Conservation (phyloP, 2,329 filamentous ascomycete species). For the Geosmithia putterillii region DNA sequence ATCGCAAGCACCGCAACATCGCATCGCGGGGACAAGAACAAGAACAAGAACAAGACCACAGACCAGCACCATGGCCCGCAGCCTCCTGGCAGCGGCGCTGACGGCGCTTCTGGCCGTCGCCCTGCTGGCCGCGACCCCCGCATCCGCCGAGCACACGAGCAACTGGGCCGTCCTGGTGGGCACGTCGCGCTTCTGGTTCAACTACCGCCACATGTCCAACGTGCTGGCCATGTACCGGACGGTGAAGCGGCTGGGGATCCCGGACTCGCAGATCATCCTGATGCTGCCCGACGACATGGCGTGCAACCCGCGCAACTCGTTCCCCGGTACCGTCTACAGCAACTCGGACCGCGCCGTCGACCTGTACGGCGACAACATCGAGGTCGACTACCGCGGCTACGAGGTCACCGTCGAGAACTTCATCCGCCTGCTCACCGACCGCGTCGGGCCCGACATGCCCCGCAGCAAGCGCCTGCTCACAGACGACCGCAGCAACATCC, state of each 20-base stretch:
- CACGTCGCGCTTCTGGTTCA: conserved; percentile 99
- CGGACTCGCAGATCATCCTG: conserved; percentile 96
- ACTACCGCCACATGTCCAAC: conserved; percentile 96
- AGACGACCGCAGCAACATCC: conserved; percentile 89
- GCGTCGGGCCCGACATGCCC: conserved; percentile 88
- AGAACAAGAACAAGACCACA: neutral
- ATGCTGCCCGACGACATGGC: conserved; percentile 99
- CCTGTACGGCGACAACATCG: conserved; percentile 95
- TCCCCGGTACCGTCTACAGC: conserved; percentile 95
- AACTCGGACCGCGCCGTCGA: conserved; percentile 94
- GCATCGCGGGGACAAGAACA: too few species aligned
- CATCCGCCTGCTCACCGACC: conserved; percentile 86
- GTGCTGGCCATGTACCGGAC: conserved; percentile 95
- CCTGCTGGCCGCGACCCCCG: conserved; percentile 26
- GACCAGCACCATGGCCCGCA: neutral
- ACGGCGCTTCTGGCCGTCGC: neutral
- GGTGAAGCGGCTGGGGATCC: conserved; percentile 93
- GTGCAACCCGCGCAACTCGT: conserved; percentile 96
- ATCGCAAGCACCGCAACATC: too few species aligned
- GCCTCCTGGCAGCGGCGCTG: neutral
- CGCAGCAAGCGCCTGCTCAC: conserved; percentile 87
- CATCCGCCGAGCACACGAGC: conserved; percentile 77
- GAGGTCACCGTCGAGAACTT: conserved; percentile 99
- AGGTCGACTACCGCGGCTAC: conserved; percentile 96
- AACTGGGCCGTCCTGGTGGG: conserved; percentile 99